A percentile compares a stretch with the other conserved stretches of the same genome.
phyloP scores from a whole-genome alignment of 2,329 filamentous ascomycete species.

The Ophiostoma perfectum region DNA sequence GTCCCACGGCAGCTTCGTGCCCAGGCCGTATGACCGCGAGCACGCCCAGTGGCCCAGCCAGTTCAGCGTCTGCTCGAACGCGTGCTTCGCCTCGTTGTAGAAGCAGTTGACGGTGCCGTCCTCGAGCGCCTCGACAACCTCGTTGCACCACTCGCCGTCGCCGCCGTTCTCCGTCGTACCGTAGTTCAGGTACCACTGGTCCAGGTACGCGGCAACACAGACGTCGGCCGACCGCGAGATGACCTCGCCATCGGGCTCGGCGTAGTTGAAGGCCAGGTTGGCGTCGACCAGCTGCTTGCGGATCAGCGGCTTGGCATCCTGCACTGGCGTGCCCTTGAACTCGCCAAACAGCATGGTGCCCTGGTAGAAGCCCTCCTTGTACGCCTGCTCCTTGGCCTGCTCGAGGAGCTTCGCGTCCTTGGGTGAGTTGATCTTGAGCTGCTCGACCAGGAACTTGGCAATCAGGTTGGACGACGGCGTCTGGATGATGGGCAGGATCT shows the following conservation, averaged over 20 bases:
- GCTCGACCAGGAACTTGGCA: slow-evolving; percentile 77
- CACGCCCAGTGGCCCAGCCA: slow-evolving; percentile 98
- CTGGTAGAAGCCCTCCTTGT: slow-evolving; percentile 97
- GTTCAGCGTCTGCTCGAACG: slow-evolving; percentile 76
- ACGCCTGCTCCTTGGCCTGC: slow-evolving; percentile 91
- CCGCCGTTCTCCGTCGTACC: slow-evolving; percentile 41
- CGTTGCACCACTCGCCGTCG: slow-evolving; percentile 76
- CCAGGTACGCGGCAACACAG: slow-evolving; percentile 85
- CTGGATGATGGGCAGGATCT: slow-evolving; percentile 82
- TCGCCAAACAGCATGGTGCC: slow-evolving; percentile 84
- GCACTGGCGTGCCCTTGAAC: slow-evolving; percentile 80
- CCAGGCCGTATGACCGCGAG: slow-evolving; percentile 82
- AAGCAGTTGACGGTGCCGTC: slow-evolving; percentile 69
- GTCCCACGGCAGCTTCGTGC: slow-evolving; percentile 94
- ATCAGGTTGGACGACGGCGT: slow-evolving; percentile 79
- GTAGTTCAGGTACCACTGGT: slow-evolving; percentile 98
- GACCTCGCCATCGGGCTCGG: slow-evolving; percentile 86
- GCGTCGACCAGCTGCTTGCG: slow-evolving; percentile 69
- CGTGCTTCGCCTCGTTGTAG: slow-evolving; percentile 67
- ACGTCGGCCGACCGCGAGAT: slow-evolving; percentile 62
- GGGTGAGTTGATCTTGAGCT: slow-evolving; percentile 92
- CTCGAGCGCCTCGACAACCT: slow-evolving; percentile 66
- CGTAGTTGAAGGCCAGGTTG: slow-evolving; percentile 81
- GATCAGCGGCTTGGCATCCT: slow-evolving; percentile 76
- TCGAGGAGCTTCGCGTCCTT: slow-evolving; percentile 89